A percentile compares a stretch with the other conserved stretches of the same genome.
phyloP scores from a whole-genome alignment of 2,329 filamentous ascomycete genomes.

The Arthrobotrys entomopaga region DNA sequence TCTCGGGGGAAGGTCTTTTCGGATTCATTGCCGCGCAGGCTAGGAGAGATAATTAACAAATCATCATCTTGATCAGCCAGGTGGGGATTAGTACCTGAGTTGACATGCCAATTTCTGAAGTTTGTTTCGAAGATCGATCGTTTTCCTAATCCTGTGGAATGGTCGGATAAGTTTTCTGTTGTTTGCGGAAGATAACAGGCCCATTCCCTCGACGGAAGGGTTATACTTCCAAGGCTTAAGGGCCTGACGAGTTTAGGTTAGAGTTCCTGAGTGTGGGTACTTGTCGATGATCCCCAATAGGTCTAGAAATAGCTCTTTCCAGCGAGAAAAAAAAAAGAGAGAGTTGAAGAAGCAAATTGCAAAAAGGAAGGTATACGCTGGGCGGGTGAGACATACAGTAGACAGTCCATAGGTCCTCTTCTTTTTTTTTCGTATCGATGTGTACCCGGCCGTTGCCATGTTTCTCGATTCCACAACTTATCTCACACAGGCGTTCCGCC shows the following conservation, averaged over 20 bases:
- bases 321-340: background rate
- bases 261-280: conserved; percentile 28
- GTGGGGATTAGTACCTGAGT: background rate
- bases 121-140: conserved; percentile 44
- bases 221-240: conserved; percentile 6
- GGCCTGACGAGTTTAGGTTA: conserved; percentile 27
- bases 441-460: conserved; percentile 24
- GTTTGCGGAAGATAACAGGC: conserved; percentile 52
- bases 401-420: background rate
- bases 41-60: background rate
- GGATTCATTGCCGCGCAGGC: conserved; percentile 35
- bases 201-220: conserved; percentile 7
- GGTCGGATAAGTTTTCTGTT: conserved; percentile 20
- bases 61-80: background rate
- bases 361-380: conserved; percentile 46
- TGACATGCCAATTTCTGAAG: background rate
- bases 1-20: background rate
- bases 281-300: background rate
- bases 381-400: conserved; percentile 10
- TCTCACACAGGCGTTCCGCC: conserved; percentile 1
- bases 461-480: conserved; percentile 11
- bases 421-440: background rate
- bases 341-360: too few species aligned
- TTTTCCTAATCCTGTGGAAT: conserved; percentile 49
- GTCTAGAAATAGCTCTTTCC: conserved; percentile 22